Evolutionary conservation across 768 basidiomycete genomes (phyloP).

Genomic region (Amanita thiersii): DNA sequence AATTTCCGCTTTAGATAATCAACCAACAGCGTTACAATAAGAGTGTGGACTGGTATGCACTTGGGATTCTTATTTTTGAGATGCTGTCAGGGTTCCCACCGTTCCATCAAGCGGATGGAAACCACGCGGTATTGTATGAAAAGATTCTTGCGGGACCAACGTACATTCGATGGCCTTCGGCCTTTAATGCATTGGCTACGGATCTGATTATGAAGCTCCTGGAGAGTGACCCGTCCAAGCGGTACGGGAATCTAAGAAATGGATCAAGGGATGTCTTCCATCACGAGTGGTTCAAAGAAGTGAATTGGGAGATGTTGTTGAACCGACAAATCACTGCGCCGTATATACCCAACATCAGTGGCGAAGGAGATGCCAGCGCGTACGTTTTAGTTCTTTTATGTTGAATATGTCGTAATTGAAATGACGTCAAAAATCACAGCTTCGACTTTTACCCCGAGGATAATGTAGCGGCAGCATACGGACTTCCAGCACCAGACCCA

Average conservation of each 20-base stretch:
- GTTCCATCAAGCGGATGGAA: slow-evolving; percentile 81
- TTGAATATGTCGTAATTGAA: slow-evolving; percentile 10
- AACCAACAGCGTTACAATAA: slow-evolving; percentile 87
- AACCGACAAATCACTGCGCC: slow-evolving; percentile 89
- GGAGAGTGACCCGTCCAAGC: slow-evolving; percentile 80
- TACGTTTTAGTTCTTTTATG: slow-evolving; percentile 29
- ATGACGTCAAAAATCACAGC: slow-evolving; percentile 24
- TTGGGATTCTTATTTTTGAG: slow-evolving; percentile 95
- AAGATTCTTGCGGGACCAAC: slow-evolving; percentile 75
- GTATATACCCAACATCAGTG: slow-evolving; percentile 84
- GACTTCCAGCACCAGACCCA: slow-evolving; percentile 45
- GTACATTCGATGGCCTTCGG: slow-evolving; percentile 71
- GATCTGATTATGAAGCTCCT: slow-evolving; percentile 89
- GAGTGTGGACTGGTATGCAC: slow-evolving; percentile 97
- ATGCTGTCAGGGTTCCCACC: slow-evolving; percentile 96
- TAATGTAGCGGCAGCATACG: slow-evolving; percentile 53
- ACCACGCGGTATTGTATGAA: slow-evolving; percentile 86
- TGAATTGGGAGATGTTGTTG: slow-evolving; percentile 80
- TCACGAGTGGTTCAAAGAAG: slow-evolving; percentile 92
- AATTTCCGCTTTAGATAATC: slow-evolving; percentile 46
- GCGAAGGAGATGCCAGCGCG: slow-evolving; percentile 96
- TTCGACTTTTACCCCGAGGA: slow-evolving; percentile 80
- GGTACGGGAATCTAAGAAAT: slow-evolving; percentile 83
- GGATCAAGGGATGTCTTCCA: slow-evolving; percentile 89
- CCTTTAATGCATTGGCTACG: slow-evolving; percentile 66